phyloP scores from a whole-genome alignment of 2,329 filamentous ascomycete species.

The Microsporum ferrugineum region DNA sequence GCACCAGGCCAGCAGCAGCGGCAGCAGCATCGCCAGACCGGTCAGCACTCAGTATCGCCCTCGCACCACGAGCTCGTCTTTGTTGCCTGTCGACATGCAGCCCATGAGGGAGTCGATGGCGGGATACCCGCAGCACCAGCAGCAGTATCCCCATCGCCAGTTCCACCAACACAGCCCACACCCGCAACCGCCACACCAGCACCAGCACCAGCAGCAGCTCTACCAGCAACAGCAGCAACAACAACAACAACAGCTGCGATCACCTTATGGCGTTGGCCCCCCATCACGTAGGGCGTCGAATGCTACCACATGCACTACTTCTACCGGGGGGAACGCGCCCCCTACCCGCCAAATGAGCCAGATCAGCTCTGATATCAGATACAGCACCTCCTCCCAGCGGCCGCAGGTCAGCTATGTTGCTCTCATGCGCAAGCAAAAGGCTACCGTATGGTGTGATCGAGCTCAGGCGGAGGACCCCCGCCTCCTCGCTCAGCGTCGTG shows the following conservation, averaged over 20 bases:
- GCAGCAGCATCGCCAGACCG: background rate
- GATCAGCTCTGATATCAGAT: constrained; percentile 39
- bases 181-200: constrained; percentile 5
- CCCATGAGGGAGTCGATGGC: constrained; percentile 8
- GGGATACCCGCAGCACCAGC: constrained; percentile 8
- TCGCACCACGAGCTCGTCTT: constrained; percentile 12
- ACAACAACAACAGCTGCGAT: background rate
- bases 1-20: background rate
- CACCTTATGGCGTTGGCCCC: constrained; percentile 2
- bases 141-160: constrained; percentile 5
- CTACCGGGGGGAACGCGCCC: constrained; percentile 20
- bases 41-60: constrained; percentile 10
- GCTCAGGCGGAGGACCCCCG: constrained; percentile 85
- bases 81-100: constrained; percentile 11
- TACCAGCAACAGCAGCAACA: constrained; percentile 7
- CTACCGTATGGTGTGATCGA: constrained; percentile 95
- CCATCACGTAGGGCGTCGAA: constrained; percentile 28
- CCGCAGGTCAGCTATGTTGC: constrained; percentile 83
- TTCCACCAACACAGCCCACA: background rate
- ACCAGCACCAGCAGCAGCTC: background rate
- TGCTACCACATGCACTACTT: constrained; percentile 32
- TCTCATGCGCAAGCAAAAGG: constrained; percentile 91
- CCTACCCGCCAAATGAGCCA: constrained; percentile 21
- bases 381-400: constrained; percentile 66
- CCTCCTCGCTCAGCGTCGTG: constrained; percentile 67